Evolutionary conservation across 2,329 filamentous ascomycete genomes (phyloP).

Genomic region (Fusarium cyanostomum): DNA sequence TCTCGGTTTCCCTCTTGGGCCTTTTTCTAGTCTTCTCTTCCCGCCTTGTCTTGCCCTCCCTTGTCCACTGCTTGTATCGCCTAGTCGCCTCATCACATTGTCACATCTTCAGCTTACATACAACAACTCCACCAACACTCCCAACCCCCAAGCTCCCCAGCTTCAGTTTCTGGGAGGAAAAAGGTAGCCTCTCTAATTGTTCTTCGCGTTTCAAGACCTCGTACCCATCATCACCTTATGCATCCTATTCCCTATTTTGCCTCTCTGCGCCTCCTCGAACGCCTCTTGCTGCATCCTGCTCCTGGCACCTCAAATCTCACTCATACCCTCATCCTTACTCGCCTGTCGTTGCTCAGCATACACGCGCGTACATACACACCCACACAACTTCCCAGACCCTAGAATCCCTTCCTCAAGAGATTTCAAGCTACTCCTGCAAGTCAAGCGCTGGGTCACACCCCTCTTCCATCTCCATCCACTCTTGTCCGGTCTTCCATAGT

Average conservation of each 20-base stretch:
- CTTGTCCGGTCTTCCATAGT: conserved; percentile 35
- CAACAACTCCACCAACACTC: conserved; percentile 35
- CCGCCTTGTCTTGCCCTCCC: conserved; percentile 21
- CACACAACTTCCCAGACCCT: conserved; percentile 25
- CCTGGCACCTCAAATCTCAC: conserved; percentile 6
- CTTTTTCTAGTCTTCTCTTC: conserved; percentile 37
- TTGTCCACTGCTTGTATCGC: conserved; percentile 18
- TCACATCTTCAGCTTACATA: conserved; percentile 39
- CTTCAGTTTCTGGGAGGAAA: conserved; percentile 6
- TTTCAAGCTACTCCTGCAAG: conserved; percentile 45
- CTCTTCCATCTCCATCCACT: conserved; percentile 41
- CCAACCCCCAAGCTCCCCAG: conserved; percentile 26
- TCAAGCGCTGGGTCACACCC: conserved; percentile 48
- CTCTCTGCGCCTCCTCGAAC: conserved; percentile 15
- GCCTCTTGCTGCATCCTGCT: conserved; percentile 24
- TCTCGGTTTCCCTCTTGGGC: conserved; percentile 40
- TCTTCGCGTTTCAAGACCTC: conserved; percentile 4
- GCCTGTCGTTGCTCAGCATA: conserved; percentile 34
- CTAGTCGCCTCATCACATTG: conserved; percentile 38
- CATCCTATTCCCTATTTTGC: conserved; percentile 12
- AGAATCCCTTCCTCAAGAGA: conserved; percentile 33
- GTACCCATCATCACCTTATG: not conserved
- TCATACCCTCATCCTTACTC: conserved; percentile 20
- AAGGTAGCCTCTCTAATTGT: conserved; percentile 17
- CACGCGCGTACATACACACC: conserved; percentile 25